Evolutionary conservation across 805 yeast species (phyloP), one percentile per base, ranked within the genome.

Genomic region (Yueomyces sp.): DNA sequence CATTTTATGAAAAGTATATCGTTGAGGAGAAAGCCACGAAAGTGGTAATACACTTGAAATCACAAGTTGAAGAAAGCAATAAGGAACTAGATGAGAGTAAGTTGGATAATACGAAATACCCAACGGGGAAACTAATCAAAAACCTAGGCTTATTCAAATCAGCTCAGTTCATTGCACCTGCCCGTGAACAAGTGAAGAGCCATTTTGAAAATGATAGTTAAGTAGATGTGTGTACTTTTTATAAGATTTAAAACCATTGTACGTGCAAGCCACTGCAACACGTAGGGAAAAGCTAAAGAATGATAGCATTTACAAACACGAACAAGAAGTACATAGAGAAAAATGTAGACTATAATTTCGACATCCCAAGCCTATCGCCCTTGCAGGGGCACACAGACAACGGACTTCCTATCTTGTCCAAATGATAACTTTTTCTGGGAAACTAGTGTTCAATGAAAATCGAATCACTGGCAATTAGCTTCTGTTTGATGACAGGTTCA

Each of bases 31-130:
- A 56, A 1, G 54, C 67, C 1, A 52, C 77, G 1, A 73, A 65
- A 53, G 56, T 80, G 27, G 69, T 78, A 29, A 71, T 83, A 19
- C 84, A 81, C 54, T 67, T 87, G 55, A 72, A 76, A 53, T 76
- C 94, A 0, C 64, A 58, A 44, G 56, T 54, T 4, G 49, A 42
- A 3, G 29, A 33, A 28, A 43, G 39, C 6, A 61, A 61, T 41
- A 45, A 48, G 26, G 33, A 42, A 4, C 38, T 49, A 12, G 54
- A 54, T 40, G 59, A 59, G 39, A 36, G 43, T 6, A 44, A 51
- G n/a, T 40, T 55, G 29, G 60, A 59, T 40, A 40, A 29, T 9
- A 51, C 55, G 11, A 52, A 56, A 8, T 74, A 67, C 54, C 81
- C 81, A 26, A 62, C 65, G 2, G 85, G 83, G 7, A 56, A 59